phyloP scores from a whole-genome alignment of 164 flowering plant species.

The Litsea cubeba region DNA sequence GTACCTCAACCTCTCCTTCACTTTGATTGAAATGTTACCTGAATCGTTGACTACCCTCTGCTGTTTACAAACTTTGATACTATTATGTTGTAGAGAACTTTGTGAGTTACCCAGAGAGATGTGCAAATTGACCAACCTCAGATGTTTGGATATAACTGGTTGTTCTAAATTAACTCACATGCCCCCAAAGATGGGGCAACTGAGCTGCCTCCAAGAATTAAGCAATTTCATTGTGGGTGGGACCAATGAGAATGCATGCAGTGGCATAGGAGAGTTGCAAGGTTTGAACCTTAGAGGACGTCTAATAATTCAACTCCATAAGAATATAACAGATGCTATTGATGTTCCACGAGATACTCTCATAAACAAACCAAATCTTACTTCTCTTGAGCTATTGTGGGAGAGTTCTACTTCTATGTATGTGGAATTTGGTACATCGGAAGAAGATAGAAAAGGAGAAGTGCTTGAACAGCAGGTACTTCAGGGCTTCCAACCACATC shows the following conservation, averaged over 20 bases:
- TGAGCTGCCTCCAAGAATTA: neutral
- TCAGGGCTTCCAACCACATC: conserved; percentile 19
- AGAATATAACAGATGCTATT: too few relatives aligned
- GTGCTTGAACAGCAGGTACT: neutral
- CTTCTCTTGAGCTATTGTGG: neutral
- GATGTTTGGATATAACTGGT: neutral
- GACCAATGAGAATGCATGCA: neutral
- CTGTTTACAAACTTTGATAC: conserved; percentile 4
- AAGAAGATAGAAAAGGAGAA: neutral
- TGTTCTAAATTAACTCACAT: neutral
- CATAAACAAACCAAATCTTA: neutral
- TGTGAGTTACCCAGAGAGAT: conserved; percentile 9
- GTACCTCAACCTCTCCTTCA: conserved; percentile 7
- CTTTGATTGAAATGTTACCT: conserved; percentile 7
- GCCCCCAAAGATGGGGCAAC: neutral
- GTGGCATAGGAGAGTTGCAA: neutral
- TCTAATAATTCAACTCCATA: too few relatives aligned
- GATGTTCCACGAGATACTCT: neutral
- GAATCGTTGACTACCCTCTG: neutral
- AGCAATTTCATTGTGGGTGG: neutral
- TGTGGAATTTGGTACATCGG: neutral
- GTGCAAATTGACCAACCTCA: conserved; percentile 5
- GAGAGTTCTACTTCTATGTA: too few relatives aligned
- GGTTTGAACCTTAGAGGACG: neutral
- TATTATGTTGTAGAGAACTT: neutral